Conservation (phyloP, 371 early-diverging fungal genomes). For the Mucor sp. region DNA sequence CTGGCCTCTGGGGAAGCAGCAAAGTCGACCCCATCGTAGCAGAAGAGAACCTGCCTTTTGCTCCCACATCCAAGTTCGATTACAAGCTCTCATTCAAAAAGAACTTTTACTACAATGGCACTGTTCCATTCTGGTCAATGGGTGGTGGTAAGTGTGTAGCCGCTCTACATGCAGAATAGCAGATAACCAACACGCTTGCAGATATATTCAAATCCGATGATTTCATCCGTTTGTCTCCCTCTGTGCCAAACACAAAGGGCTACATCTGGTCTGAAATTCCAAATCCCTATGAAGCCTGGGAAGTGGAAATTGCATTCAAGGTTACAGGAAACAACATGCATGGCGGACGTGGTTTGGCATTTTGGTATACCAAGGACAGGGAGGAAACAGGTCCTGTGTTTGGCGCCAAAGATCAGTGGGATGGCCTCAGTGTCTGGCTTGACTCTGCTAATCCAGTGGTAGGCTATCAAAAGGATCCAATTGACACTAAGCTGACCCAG, state of each 20-base stretch:
- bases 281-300: slow-evolving; percentile 78
- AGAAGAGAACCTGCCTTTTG: slow-evolving; percentile 15
- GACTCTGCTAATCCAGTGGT: slow-evolving; percentile 69
- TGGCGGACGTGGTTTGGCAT: slow-evolving; percentile 85
- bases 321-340: slow-evolving; percentile 64
- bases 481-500: not conserved
- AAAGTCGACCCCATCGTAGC: slow-evolving; percentile 21
- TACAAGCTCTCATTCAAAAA: slow-evolving; percentile 68
- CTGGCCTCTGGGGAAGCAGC: slow-evolving; percentile 25
- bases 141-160: slow-evolving; percentile 48
- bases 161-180: not conserved
- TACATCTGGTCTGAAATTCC: slow-evolving; percentile 69
- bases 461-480: not conserved
- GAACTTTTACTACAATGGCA: slow-evolving; percentile 59
- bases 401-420: slow-evolving; percentile 75
- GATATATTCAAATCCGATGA: slow-evolving; percentile 60
- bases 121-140: slow-evolving; percentile 60
- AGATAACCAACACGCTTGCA: slow-evolving; percentile 15
- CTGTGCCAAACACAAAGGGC: slow-evolving; percentile 67
- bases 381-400: slow-evolving; percentile 67
- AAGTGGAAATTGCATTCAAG: slow-evolving; percentile 67
- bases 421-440: slow-evolving; percentile 70
- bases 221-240: slow-evolving; percentile 71
- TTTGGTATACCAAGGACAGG: slow-evolving; percentile 81
- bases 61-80: slow-evolving; percentile 52